phyloP scores from a whole-genome alignment of 495 filamentous ascomycete species.

The Xylaria castorea region DNA sequence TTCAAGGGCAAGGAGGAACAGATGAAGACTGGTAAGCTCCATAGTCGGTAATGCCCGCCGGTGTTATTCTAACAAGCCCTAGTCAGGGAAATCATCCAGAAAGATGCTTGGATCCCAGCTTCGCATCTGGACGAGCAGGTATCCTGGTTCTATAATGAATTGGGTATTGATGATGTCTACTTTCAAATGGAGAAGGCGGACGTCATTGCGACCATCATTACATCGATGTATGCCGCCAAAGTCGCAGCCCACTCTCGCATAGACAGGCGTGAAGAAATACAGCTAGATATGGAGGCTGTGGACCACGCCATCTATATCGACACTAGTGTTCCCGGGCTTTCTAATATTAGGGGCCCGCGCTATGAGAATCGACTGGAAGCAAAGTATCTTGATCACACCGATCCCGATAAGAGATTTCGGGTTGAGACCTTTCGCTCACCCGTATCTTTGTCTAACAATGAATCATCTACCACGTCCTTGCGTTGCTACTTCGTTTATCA shows the following conservation, averaged over 20 bases:
- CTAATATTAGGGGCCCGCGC: slow-evolving; percentile 73
- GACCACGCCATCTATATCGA: slow-evolving; percentile 99
- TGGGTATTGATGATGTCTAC: slow-evolving; percentile 99
- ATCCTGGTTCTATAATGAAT: slow-evolving; percentile 94
- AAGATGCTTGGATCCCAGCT: slow-evolving; percentile 78
- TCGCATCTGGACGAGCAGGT: slow-evolving; percentile 85
- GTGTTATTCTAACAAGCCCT: slow-evolving; percentile 34
- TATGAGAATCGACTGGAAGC: slow-evolving; percentile 94
- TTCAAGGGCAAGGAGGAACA: slow-evolving; percentile 95
- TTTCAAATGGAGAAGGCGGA: slow-evolving; percentile 91
- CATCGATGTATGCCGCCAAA: slow-evolving; percentile 96
- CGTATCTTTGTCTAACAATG: slow-evolving; percentile 62
- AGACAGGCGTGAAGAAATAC: slow-evolving; percentile 92
- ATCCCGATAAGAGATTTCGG: slow-evolving; percentile 72
- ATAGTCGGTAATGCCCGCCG: not conserved
- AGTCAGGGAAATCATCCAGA: slow-evolving; percentile 53
- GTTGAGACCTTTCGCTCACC: slow-evolving; percentile 97
- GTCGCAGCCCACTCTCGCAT: slow-evolving; percentile 92
- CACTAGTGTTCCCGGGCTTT: slow-evolving; percentile 87
- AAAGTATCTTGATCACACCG: slow-evolving; percentile 85
- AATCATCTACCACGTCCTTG: slow-evolving; percentile 72
- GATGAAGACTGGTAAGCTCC: slow-evolving; percentile 79
- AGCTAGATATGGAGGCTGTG: slow-evolving; percentile 89
- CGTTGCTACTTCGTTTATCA: slow-evolving; percentile 99
- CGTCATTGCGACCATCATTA: slow-evolving; percentile 90